Conservation (phyloP, 2,329 filamentous ascomycete genomes). For the Stachybotrys elegans region DNA sequence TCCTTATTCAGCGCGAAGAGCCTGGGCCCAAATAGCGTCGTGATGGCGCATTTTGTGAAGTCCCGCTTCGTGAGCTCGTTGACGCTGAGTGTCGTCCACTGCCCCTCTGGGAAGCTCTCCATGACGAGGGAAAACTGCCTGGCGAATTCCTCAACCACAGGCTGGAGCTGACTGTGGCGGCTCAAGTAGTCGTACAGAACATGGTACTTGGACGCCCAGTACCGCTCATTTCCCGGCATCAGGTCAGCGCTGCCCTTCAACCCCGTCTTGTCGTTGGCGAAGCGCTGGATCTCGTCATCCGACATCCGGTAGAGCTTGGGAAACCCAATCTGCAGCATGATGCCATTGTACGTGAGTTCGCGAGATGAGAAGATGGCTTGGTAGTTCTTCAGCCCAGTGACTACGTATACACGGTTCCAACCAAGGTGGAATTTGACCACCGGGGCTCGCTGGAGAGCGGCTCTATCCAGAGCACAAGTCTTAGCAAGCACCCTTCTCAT, state of each 20-base stretch:
- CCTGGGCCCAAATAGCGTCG: not conserved
- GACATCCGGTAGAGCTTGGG: not conserved
- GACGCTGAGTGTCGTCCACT: not conserved
- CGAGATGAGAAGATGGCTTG: not conserved
- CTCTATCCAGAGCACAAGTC: not conserved
- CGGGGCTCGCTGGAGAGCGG: not conserved
- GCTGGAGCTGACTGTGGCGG: not conserved
- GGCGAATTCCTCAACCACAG: not conserved
- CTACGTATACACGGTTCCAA: not conserved
- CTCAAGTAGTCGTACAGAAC: not conserved
- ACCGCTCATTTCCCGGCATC: not conserved
- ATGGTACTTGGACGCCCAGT: not conserved
- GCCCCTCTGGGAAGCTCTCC: not conserved
- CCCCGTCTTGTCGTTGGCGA: not conserved
- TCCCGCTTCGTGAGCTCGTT: not conserved
- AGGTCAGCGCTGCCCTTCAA: not conserved
- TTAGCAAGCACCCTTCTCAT: too few species aligned
- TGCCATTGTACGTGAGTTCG: not conserved
- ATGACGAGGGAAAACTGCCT: not conserved
- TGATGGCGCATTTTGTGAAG: not conserved
- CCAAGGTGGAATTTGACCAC: not conserved
- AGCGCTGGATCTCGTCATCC: not conserved
- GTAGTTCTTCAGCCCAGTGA: not conserved
- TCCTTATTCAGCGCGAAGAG: not conserved
- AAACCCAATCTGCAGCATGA: not conserved